Percentiles rank a stretch among this genome's conserved stretches.
Evolutionary conservation across 306 rosid genomes (phyloP).

Genomic region (Oemleria cerasiformis): DNA sequence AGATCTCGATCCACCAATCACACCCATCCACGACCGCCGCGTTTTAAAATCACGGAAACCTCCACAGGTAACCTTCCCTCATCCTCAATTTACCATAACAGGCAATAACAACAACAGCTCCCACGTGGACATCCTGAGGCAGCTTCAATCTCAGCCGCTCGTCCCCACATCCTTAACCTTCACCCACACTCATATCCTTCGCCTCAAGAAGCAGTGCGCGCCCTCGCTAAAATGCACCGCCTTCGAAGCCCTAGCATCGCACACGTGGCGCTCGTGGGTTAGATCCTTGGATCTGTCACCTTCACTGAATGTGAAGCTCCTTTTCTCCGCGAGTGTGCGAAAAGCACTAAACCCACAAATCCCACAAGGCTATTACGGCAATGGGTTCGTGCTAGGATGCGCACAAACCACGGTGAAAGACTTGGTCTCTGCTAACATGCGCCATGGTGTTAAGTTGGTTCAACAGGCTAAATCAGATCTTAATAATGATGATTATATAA

Average conservation of each 20-base stretch:
- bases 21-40: constrained; percentile 58
- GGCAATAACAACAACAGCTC: constrained; percentile 2
- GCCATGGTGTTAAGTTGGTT: constrained; percentile 47
- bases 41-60: constrained; percentile 53
- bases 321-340: constrained; percentile 68
- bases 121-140: constrained; percentile 36
- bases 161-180: constrained; percentile 55
- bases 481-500: constrained; percentile 37
- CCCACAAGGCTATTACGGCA: constrained; percentile 68
- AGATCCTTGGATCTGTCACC: constrained; percentile 42
- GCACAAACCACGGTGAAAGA: constrained; percentile 53
- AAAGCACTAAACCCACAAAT: constrained; percentile 28
- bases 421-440: constrained; percentile 33
- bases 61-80: constrained; percentile 21
- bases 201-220: constrained; percentile 51
- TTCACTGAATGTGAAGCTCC: constrained; percentile 47
- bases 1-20: constrained; percentile 24
- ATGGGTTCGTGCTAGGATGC: constrained; percentile 67
- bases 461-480: constrained; percentile 51
- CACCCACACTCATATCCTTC: constrained; percentile 41
- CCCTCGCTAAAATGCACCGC: constrained; percentile 67
- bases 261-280: constrained; percentile 94
- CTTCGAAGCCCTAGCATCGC: constrained; percentile 71
- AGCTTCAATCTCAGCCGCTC: constrained; percentile 60
- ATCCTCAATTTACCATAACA: constrained; percentile 44